These are phyloP conservation scores for Pilatotrama ljubarskyi DNA, from an alignment of 768 basidiomycete genomes.

Conservation along the genomic window DNA sequence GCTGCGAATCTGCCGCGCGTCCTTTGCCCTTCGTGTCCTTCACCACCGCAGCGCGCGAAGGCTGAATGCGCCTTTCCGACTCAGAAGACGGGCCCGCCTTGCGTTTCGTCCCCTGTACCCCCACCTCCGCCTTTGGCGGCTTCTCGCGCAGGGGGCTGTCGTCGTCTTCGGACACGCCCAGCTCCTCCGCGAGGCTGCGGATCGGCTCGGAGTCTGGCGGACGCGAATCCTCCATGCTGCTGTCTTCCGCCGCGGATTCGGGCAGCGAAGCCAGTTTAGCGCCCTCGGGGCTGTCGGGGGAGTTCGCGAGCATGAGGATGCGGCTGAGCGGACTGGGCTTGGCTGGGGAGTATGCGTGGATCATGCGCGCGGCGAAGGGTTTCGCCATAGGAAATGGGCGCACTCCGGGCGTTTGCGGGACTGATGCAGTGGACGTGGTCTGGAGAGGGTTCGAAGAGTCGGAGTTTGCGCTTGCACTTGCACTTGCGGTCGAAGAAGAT, in stretches of 20 bases:
- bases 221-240: constrained; percentile 7
- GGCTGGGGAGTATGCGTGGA: constrained; percentile 79
- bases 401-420: constrained; percentile 34
- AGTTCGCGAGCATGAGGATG: constrained; percentile 70
- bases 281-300: constrained; percentile 33
- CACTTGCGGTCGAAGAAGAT: not conserved
- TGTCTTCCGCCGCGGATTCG: constrained; percentile 22
- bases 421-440: not conserved
- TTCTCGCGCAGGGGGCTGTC: constrained; percentile 57
- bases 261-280: constrained; percentile 23
- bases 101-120: constrained; percentile 10
- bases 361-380: constrained; percentile 66
- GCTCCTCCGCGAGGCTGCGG: constrained; percentile 40
- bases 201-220: constrained; percentile 12
- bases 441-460: not conserved
- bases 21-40: constrained; percentile 46
- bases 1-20: constrained; percentile 27
- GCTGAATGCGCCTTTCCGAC: not conserved
- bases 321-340: constrained; percentile 81
- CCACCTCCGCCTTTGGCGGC: constrained; percentile 39
- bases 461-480: not conserved
- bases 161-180: constrained; percentile 37
- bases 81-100: constrained; percentile 3
- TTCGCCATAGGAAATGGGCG: constrained; percentile 69
- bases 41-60: constrained; percentile 26